These are phyloP conservation scores for Pyronema domesticum DNA, from an alignment of 495 filamentous ascomycete genomes.

Conservation along the genomic window DNA sequence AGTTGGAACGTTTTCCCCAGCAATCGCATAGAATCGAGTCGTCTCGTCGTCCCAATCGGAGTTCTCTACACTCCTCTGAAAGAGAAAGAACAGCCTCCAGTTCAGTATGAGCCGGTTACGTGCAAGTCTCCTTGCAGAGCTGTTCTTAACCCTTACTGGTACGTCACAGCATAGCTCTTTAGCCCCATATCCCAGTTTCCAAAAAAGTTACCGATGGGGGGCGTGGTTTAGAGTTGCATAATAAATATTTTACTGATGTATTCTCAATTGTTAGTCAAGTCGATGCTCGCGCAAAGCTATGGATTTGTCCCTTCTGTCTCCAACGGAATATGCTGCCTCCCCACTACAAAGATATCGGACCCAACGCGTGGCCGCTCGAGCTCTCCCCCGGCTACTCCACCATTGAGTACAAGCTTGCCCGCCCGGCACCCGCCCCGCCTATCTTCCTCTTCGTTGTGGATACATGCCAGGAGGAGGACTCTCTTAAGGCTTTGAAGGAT, in stretches of 20 bases:
- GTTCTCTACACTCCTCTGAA: slow-evolving; percentile 93
- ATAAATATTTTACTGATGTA: slow-evolving; percentile 1
- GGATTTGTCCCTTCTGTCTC: slow-evolving; percentile 98
- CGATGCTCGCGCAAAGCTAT: slow-evolving; percentile 81
- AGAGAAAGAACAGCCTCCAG: slow-evolving; percentile 70
- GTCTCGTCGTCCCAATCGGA: slow-evolving; percentile 92
- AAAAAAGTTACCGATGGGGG: not conserved
- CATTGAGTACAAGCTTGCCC: slow-evolving; percentile 88
- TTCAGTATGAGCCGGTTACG: slow-evolving; percentile 93
- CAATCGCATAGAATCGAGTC: slow-evolving; percentile 95
- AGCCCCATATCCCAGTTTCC: not conserved
- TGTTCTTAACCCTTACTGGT: slow-evolving; percentile 95
- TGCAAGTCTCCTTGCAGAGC: slow-evolving; percentile 95
- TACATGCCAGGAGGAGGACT: slow-evolving; percentile 97
- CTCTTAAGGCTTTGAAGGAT: slow-evolving; percentile 85
- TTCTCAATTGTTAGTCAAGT: slow-evolving; percentile 48
- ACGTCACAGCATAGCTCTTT: slow-evolving; percentile 18
- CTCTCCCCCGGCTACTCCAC: slow-evolving; percentile 86
- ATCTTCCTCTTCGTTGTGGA: slow-evolving; percentile 98
- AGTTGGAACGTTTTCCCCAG: slow-evolving; percentile 97
- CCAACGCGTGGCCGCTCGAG: slow-evolving; percentile 86
- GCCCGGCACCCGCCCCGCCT: slow-evolving; percentile 81
- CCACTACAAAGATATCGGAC: slow-evolving; percentile 97
- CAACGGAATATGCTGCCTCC: slow-evolving; percentile 86
- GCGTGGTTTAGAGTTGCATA: not conserved